Percentiles rank a stretch among this genome's conserved stretches.
phyloP scores from a whole-genome alignment of 2,329 filamentous ascomycete species.

The Ophiostoma sp. region DNA sequence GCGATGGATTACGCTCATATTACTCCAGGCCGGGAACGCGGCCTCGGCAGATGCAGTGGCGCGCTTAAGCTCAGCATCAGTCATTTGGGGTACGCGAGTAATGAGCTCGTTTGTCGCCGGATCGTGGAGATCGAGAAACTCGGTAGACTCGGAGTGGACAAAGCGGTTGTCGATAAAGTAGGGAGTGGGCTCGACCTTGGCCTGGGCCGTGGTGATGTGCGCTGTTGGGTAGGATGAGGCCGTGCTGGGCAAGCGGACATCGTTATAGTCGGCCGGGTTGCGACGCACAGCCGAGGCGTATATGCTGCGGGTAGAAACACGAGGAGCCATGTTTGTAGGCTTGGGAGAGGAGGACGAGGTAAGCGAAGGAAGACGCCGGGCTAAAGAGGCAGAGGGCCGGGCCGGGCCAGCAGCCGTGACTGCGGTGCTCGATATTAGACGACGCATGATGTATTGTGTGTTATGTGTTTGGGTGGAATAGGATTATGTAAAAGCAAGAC shows the following conservation, averaged over 20 bases:
- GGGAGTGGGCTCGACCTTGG: constrained; percentile 63
- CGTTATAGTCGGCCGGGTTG: constrained; percentile 41
- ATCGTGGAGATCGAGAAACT: constrained; percentile 76
- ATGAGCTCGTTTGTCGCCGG: constrained; percentile 82
- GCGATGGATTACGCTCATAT: constrained; percentile 64
- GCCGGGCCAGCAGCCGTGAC: constrained; percentile 31
- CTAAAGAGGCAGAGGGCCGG: constrained; percentile 7
- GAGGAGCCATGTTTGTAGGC: neutral
- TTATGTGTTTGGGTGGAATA: neutral
- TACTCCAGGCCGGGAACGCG: constrained; percentile 69
- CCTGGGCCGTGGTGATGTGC: constrained; percentile 59
- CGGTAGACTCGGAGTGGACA: constrained; percentile 58
- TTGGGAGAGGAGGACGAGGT: neutral
- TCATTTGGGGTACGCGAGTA: constrained; percentile 77
- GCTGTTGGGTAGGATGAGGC: constrained; percentile 61
- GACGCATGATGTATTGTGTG: constrained; percentile 39
- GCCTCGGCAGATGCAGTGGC: constrained; percentile 70
- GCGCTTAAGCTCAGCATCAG: constrained; percentile 67
- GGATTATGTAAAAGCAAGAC: neutral
- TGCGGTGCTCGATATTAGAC: constrained; percentile 40
- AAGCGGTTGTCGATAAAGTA: constrained; percentile 83
- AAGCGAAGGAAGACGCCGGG: neutral
- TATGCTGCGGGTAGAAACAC: constrained; percentile 44
- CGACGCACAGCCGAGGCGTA: constrained; percentile 55
- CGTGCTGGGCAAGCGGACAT: constrained; percentile 45